phyloP scores from a whole-genome alignment of 768 basidiomycete genomes.

The Trametes maxima region DNA sequence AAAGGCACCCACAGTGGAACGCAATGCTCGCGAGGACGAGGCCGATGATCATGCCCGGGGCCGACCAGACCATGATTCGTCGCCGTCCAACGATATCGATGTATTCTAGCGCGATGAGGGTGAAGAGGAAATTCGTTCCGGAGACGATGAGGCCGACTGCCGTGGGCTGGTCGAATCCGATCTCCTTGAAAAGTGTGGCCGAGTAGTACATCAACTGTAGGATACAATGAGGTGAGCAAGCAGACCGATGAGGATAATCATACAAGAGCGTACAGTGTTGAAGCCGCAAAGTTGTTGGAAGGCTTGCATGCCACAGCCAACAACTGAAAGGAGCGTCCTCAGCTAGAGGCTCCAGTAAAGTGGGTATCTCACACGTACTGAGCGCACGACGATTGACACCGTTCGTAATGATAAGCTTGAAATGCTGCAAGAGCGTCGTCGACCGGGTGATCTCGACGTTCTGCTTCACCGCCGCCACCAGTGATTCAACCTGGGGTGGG shows the following conservation, averaged over 20 bases:
- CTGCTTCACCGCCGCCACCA: slow-evolving; percentile 60
- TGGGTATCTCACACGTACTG: slow-evolving; percentile 43
- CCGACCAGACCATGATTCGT: slow-evolving; percentile 67
- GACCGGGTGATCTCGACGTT: slow-evolving; percentile 63
- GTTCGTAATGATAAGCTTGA: slow-evolving; percentile 54
- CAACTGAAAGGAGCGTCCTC: slow-evolving; percentile 16
- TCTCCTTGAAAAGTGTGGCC: slow-evolving; percentile 76
- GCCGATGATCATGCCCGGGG: slow-evolving; percentile 74
- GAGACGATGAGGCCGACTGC: slow-evolving; percentile 80
- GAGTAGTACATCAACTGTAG: slow-evolving; percentile 42
- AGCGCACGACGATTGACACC: slow-evolving; percentile 69
- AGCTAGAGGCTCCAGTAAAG: neutral
- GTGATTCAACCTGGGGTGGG: slow-evolving; percentile 50
- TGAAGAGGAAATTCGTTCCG: slow-evolving; percentile 79
- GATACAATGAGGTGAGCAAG: neutral
- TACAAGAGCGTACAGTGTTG: slow-evolving; percentile 59
- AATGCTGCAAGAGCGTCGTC: slow-evolving; percentile 61
- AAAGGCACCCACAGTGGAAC: slow-evolving; percentile 57
- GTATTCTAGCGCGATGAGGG: slow-evolving; percentile 71
- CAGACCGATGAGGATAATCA: too few species aligned
- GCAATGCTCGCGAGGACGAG: slow-evolving; percentile 64
- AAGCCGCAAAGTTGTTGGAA: slow-evolving; percentile 86
- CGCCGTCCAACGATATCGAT: slow-evolving; percentile 74
- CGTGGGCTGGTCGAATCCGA: slow-evolving; percentile 82
- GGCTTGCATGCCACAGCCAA: slow-evolving; percentile 80